These are phyloP conservation scores for Gastrolobium villosum DNA, from an alignment of 306 rosid genomes.

Conservation along the genomic window DNA sequence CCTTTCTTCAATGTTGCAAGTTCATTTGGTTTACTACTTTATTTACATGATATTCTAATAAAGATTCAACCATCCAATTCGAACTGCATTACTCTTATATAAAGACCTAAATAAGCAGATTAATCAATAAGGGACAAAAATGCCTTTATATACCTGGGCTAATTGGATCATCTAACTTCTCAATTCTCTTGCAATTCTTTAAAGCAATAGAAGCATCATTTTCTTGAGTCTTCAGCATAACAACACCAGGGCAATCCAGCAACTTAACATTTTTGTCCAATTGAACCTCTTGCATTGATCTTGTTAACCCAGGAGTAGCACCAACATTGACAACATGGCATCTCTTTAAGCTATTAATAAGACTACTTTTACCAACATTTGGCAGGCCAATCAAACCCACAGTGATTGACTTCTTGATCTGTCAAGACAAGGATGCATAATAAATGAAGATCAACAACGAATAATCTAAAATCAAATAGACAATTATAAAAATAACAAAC, in stretches of 20 bases:
- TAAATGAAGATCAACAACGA: slow-evolving; percentile 20
- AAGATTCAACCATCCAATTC: not conserved
- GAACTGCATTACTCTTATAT: slow-evolving; percentile 7
- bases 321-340: slow-evolving; percentile 83
- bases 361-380: slow-evolving; percentile 98
- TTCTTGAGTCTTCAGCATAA: slow-evolving; percentile 76
- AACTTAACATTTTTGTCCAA: slow-evolving; percentile 88
- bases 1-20: not conserved
- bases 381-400: slow-evolving; percentile 96
- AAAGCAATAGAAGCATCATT: slow-evolving; percentile 75
- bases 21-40: not conserved
- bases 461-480: slow-evolving; percentile 14
- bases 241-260: slow-evolving; percentile 98
- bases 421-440: slow-evolving; percentile 46
- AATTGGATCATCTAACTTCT: slow-evolving; percentile 88
- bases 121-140: not conserved
- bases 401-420: slow-evolving; percentile 93
- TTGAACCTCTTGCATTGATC: slow-evolving; percentile 94
- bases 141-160: slow-evolving; percentile 71
- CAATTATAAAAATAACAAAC: not conserved
- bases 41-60: not conserved
- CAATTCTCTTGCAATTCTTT: slow-evolving; percentile 92
- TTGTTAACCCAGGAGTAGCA: slow-evolving; percentile 90
- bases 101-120: slow-evolving; percentile 6
- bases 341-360: slow-evolving; percentile 88